These are phyloP conservation scores for Huntiella moniliformis DNA, from an alignment of 2,329 filamentous ascomycete species.

Conservation along the genomic window DNA sequence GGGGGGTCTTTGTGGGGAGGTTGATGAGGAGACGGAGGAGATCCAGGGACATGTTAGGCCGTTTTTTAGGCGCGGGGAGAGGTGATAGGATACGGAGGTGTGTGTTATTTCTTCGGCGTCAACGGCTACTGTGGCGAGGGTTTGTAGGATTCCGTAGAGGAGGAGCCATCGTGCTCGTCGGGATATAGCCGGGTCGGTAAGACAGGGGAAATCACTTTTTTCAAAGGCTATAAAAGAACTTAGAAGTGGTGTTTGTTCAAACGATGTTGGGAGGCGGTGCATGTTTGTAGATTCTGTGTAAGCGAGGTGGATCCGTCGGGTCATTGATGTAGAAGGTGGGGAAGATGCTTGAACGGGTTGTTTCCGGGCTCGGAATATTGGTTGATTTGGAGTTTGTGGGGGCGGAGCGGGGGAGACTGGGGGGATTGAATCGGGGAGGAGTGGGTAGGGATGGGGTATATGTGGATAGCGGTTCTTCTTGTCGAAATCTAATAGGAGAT, in stretches of 20 bases:
- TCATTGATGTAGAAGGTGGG: conserved; percentile 15
- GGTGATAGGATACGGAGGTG: conserved; percentile 36
- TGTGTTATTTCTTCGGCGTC: conserved; percentile 35
- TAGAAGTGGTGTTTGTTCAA: conserved; percentile 31
- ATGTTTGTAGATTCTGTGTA: conserved; percentile 44
- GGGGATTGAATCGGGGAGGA: conserved; percentile 36
- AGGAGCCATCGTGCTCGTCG: conserved; percentile 42
- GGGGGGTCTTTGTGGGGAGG: conserved; percentile 19
- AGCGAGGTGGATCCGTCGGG: conserved; percentile 34
- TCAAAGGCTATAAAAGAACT: conserved; percentile 38
- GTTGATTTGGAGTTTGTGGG: conserved; percentile 5
- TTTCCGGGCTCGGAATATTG: conserved; percentile 17
- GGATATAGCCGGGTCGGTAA: conserved; percentile 34
- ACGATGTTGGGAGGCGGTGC: conserved; percentile 33
- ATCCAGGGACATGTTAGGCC: conserved; percentile 35
- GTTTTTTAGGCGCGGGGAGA: conserved; percentile 33
- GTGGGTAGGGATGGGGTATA: conserved; percentile 47
- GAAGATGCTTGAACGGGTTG: conserved; percentile 16
- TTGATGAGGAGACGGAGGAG: not conserved
- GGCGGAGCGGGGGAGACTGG: not conserved
- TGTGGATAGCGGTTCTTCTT: conserved; percentile 43
- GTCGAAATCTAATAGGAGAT: conserved; percentile 48
- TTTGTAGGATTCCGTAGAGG: conserved; percentile 41
- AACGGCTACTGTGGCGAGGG: conserved; percentile 37
- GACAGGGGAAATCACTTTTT: conserved; percentile 30